Evolutionary conservation across 2,329 filamentous ascomycete genomes (phyloP).

Genomic region (Cytospora piceicola): DNA sequence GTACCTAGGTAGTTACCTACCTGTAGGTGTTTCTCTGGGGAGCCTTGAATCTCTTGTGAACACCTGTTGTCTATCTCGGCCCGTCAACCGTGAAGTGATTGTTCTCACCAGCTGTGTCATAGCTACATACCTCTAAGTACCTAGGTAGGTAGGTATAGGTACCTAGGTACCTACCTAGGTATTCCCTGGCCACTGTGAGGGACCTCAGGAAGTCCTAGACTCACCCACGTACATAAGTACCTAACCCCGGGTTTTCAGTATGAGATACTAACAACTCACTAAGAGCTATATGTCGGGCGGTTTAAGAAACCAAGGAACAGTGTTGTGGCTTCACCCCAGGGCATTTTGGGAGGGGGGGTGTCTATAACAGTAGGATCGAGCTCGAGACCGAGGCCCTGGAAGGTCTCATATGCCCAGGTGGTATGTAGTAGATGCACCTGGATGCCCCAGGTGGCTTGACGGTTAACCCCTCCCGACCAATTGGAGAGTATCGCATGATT

Average conservation of each 20-base stretch:
- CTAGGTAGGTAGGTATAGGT: background rate
- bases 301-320: background rate
- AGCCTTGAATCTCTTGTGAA: background rate
- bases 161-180: background rate
- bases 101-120: background rate
- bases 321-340: constrained; percentile 8
- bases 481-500: constrained; percentile 20
- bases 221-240: too few species aligned
- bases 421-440: background rate
- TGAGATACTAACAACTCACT: too few species aligned
- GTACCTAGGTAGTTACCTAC: background rate
- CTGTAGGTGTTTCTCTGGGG: background rate
- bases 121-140: background rate
- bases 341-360: background rate
- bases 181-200: too few species aligned
- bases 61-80: background rate
- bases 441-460: constrained; percentile 18
- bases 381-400: constrained; percentile 6
- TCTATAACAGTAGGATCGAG: background rate
- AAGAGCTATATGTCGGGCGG: constrained; percentile 32
- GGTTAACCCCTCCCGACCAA: constrained; percentile 21
- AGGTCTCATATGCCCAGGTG: background rate
- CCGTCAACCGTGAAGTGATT: background rate
- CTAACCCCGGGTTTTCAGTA: too few species aligned
- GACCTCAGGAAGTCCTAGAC: too few species aligned